These are phyloP conservation scores for Salix caprea DNA, from an alignment of 345 rosid genomes.

Conservation along the genomic window DNA sequence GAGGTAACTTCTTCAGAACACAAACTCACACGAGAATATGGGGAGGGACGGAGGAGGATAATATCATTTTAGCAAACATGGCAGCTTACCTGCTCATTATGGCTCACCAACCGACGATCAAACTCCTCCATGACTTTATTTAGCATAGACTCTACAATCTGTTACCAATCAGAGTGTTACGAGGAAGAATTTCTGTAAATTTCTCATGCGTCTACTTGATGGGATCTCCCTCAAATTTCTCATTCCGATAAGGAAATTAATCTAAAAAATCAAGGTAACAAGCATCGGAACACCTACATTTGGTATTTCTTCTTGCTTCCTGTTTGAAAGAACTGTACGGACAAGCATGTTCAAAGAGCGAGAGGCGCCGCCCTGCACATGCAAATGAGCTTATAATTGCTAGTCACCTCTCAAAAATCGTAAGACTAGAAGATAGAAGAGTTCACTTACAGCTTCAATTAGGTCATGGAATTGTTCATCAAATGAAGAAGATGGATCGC, in stretches of 20 bases:
- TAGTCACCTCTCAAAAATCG: background rate
- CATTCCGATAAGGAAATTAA: background rate
- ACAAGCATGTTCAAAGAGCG: constrained; percentile 24
- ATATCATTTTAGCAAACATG: background rate
- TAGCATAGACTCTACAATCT: constrained; percentile 33
- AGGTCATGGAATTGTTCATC: constrained; percentile 8
- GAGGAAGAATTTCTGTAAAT: background rate
- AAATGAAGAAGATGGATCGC: constrained; percentile 3
- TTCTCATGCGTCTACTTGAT: background rate
- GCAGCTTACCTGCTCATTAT: constrained; percentile 22
- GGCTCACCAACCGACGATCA: constrained; percentile 16
- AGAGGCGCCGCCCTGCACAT: constrained; percentile 12
- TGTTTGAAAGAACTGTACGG: constrained; percentile 22
- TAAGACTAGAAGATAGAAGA: background rate
- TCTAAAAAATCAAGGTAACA: background rate
- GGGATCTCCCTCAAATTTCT: background rate
- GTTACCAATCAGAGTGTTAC: background rate
- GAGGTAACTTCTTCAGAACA: background rate
- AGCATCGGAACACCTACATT: constrained; percentile 14
- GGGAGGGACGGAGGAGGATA: background rate
- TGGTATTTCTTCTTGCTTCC: constrained; percentile 31
- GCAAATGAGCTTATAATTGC: background rate
- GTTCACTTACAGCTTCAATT: constrained; percentile 23
- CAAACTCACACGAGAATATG: background rate
- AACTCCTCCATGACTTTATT: constrained; percentile 29